Evolutionary conservation across 2,329 filamentous ascomycete species (phyloP).

Genomic region (Fusarium mexicanum): DNA sequence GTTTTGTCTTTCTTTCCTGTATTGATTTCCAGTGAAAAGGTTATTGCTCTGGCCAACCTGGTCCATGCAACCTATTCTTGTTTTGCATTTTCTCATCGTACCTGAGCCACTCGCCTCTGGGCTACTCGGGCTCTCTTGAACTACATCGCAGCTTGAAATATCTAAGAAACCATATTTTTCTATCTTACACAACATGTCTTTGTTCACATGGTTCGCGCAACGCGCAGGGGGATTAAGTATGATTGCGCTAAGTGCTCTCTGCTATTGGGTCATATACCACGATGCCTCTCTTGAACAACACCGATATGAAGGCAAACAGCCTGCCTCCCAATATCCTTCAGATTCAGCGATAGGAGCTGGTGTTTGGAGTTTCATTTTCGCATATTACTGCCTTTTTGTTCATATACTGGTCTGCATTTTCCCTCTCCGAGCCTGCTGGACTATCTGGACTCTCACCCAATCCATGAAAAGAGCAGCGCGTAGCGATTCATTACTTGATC

Average conservation of each 20-base stretch:
- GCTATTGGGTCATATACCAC: slow-evolving; percentile 64
- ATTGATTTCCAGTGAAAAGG: background rate
- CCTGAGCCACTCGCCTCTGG: background rate
- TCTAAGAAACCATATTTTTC: background rate
- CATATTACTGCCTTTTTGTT: slow-evolving; percentile 72
- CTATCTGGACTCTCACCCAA: slow-evolving; percentile 66
- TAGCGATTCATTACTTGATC: slow-evolving; percentile 56
- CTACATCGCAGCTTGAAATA: background rate
- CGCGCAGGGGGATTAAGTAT: slow-evolving; percentile 66
- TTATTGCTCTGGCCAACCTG: background rate
- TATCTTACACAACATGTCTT: slow-evolving; percentile 53
- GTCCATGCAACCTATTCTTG: background rate
- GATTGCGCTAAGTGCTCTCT: slow-evolving; percentile 58
- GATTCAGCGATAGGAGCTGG: slow-evolving; percentile 54
- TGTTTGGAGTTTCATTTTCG: slow-evolving; percentile 64
- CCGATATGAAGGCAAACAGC: slow-evolving; percentile 55
- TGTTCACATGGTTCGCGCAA: slow-evolving; percentile 64
- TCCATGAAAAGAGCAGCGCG: slow-evolving; percentile 58
- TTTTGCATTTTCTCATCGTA: background rate
- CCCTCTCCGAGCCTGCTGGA: slow-evolving; percentile 69
- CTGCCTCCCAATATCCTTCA: slow-evolving; percentile 46
- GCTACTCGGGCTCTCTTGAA: background rate
- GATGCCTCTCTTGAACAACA: slow-evolving; percentile 57
- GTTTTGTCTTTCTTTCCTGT: background rate
- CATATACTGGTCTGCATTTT: slow-evolving; percentile 72